Percentiles rank a stretch among this genome's conserved stretches.
These are phyloP conservation scores for Seiridium unicorne DNA, from an alignment of 2,329 filamentous ascomycete species.

Conservation along the genomic window DNA sequence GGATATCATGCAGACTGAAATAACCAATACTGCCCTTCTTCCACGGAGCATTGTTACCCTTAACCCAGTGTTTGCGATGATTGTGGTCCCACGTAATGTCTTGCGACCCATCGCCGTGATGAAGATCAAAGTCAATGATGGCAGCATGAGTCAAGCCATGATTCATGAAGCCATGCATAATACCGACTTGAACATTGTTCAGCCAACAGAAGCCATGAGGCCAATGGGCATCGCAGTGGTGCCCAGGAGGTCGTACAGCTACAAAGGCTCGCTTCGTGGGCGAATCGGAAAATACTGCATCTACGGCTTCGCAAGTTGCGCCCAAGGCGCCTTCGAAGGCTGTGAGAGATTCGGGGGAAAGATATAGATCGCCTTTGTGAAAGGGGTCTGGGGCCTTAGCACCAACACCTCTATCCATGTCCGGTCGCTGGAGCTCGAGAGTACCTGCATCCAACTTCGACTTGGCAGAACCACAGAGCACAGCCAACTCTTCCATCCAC, in stretches of 20 bases:
- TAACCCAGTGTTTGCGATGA: slow-evolving; percentile 57
- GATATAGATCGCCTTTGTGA: slow-evolving; percentile 87
- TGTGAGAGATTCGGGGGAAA: slow-evolving; percentile 80
- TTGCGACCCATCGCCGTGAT: slow-evolving; percentile 95
- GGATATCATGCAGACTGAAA: slow-evolving; percentile 96
- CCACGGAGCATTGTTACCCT: slow-evolving; percentile 64
- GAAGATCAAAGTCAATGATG: slow-evolving; percentile 88
- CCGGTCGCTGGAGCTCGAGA: slow-evolving; percentile 67
- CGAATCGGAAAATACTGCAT: slow-evolving; percentile 67
- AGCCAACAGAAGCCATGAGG: slow-evolving; percentile 98
- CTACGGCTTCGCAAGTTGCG: slow-evolving; percentile 89
- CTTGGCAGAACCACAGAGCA: slow-evolving; percentile 81
- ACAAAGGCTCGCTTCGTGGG: slow-evolving; percentile 81
- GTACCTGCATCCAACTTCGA: slow-evolving; percentile 76
- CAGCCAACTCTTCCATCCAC: slow-evolving; percentile 90
- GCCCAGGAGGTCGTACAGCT: slow-evolving; percentile 86
- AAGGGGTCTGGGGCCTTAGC: slow-evolving; percentile 50
- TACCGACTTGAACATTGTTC: slow-evolving; percentile 97
- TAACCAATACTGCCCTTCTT: slow-evolving; percentile 91
- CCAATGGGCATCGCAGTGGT: slow-evolving; percentile 86
- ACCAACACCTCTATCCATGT: slow-evolving; percentile 53
- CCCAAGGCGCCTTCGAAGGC: slow-evolving; percentile 91
- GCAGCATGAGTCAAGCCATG: slow-evolving; percentile 91
- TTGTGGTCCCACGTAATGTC: slow-evolving; percentile 92
- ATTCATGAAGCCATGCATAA: slow-evolving; percentile 80